Evolutionary conservation across 805 yeast genomes (phyloP), one percentile per base, ranked within the genome.

Genomic region (Zygotorulaspora chibaensis): DNA sequence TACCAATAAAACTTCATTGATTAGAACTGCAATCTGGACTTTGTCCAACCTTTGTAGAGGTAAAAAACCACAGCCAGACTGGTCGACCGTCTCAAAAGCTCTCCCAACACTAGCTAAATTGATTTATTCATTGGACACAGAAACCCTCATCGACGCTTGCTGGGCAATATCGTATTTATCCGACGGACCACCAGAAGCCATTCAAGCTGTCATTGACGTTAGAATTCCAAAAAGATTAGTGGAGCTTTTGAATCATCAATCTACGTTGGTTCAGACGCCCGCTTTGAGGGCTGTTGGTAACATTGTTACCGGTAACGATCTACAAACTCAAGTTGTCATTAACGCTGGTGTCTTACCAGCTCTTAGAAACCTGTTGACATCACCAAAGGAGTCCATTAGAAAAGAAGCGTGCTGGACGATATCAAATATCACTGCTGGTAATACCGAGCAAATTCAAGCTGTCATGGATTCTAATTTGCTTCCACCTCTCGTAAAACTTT

Each of bases 331-430:
- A 70, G 82, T 87, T 46, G 91, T 91, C 40, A 87, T 93, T 59
- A 91, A 93, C 67, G 81, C 89, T 30, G 96, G 97, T 51, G 96
- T 91, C 11, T 75, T 93, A 59, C 81, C 85, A 29, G 96, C 96
- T 16, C 74, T 93, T 52, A 81, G 83, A 42, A 87, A 86, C 38
- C 75, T 93, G 54, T 76, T 93, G 59, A 74, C 79, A 52, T 85
- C 95, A 27, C 80, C 87, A 48, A 89, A 90, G 74, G 99, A 93
- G 67, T 80, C 93, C 13, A 84, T 93, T 57, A 83, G 93, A 64
- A 93, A 93, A 68, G 99, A 93, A 73, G 96, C 98, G 4, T 89
- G 99, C 73, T 93, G 99, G 99, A 91, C 99, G 31, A 83, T 93
- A 53, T 90, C 97, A 48, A 93, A 93, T 71, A 90, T 93, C 64